These are phyloP conservation scores for Plantago ovata DNA, from an alignment of 257 asterid species.

Conservation along the genomic window DNA sequence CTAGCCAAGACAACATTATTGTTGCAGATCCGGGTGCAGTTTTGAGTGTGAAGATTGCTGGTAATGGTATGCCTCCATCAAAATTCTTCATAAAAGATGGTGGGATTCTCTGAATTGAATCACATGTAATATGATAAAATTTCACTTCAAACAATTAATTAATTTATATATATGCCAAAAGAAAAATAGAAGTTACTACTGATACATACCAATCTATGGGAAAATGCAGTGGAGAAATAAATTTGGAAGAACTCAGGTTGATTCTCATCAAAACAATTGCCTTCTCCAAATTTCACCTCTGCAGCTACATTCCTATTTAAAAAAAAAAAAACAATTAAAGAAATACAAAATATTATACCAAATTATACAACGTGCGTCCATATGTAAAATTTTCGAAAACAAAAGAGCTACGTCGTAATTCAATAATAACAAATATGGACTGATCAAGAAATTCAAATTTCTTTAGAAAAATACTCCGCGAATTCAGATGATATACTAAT, in stretches of 20 bases:
- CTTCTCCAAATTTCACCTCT: neutral
- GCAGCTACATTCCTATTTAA: too few relatives aligned
- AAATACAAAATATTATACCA: too few relatives aligned
- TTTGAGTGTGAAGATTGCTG: slow-evolving; percentile 19
- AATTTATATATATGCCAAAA: neutral
- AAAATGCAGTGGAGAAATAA: slow-evolving; percentile 12
- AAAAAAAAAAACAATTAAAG: too few relatives aligned
- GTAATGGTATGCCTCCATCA: slow-evolving; percentile 22
- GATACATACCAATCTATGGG: slow-evolving; percentile 27
- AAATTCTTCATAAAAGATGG: slow-evolving; percentile 29
- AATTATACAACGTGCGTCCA: too few relatives aligned
- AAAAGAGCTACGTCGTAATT: too few relatives aligned
- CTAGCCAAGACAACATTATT: slow-evolving; percentile 19
- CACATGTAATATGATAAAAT: neutral
- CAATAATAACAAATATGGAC: too few relatives aligned
- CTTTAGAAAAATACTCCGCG: too few relatives aligned
- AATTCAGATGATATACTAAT: too few relatives aligned
- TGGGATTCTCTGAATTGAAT: slow-evolving; percentile 29
- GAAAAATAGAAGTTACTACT: too few relatives aligned
- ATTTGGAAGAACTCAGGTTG: slow-evolving; percentile 32
- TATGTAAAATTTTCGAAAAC: too few relatives aligned
- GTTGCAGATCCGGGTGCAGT: neutral
- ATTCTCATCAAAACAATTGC: slow-evolving; percentile 11
- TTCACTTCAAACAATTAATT: neutral
- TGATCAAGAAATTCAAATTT: too few relatives aligned